These are phyloP conservation scores for Sonneratia caseolaris DNA, from an alignment of 345 rosid genomes.

Conservation along the genomic window DNA sequence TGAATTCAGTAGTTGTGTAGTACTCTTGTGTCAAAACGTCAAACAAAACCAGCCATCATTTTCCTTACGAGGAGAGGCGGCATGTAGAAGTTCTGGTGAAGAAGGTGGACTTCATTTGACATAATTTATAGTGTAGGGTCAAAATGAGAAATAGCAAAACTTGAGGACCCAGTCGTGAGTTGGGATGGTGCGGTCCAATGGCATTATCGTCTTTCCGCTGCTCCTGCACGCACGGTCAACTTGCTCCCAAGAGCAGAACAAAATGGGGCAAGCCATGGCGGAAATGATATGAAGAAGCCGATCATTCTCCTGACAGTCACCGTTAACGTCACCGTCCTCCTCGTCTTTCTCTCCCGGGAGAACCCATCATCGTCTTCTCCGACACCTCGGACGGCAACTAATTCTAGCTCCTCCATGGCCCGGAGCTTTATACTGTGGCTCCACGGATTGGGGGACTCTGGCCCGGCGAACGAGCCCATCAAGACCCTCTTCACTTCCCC, in stretches of 20 bases:
- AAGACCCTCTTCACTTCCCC: conserved; percentile 52
- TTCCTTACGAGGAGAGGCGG: too few species aligned
- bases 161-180: neutral
- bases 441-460: conserved; percentile 76
- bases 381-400: neutral
- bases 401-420: conserved; percentile 23
- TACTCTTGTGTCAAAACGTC: too few species aligned
- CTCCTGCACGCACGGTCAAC: neutral
- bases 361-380: conserved; percentile 20
- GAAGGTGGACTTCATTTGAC: neutral
- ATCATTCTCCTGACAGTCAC: conserved; percentile 10
- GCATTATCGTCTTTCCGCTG: neutral
- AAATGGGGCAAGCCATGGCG: neutral
- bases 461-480: conserved; percentile 87
- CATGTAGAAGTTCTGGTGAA: neutral
- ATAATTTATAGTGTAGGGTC: neutral
- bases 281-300: conserved; percentile 5
- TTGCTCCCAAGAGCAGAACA: neutral
- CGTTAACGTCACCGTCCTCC: conserved; percentile 21
- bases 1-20: too few species aligned
- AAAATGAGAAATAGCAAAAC: neutral
- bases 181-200: neutral
- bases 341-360: conserved; percentile 23
- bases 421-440: conserved; percentile 73
- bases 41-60: too few species aligned